These are phyloP conservation scores for Haberlea rhodopensis DNA, from an alignment of 257 asterid genomes.

Conservation along the genomic window DNA sequence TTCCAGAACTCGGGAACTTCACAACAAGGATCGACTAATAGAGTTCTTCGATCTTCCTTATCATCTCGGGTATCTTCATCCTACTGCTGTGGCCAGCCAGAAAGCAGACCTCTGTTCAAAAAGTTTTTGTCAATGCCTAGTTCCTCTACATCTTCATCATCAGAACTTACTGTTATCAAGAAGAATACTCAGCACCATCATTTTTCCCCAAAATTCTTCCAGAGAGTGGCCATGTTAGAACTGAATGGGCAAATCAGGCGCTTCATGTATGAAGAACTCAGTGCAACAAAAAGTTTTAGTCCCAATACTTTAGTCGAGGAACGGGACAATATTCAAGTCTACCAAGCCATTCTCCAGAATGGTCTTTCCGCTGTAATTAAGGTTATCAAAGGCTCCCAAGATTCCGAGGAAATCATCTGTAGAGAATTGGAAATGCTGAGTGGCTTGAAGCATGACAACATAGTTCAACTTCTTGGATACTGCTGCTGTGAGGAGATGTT, in stretches of 20 bases:
- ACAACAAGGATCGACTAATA: conserved; percentile 52
- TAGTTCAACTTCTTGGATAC: conserved; percentile 55
- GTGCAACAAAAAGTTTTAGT: conserved; percentile 46
- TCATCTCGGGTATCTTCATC: conserved; percentile 48
- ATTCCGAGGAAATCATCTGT: conserved; percentile 44
- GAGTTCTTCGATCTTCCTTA: conserved; percentile 34
- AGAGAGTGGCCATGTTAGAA: conserved; percentile 40
- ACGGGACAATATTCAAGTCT: conserved; percentile 54
- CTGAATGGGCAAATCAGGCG: conserved; percentile 31
- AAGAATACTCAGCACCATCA: conserved; percentile 27
- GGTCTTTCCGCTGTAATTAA: conserved; percentile 58
- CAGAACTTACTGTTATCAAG: conserved; percentile 31
- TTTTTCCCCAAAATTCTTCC: conserved; percentile 35
- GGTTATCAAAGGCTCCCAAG: conserved; percentile 39
- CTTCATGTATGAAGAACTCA: conserved; percentile 47
- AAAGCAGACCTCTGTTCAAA: conserved; percentile 30
- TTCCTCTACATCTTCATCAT: conserved; percentile 36
- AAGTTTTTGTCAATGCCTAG: conserved; percentile 64
- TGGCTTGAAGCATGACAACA: conserved; percentile 61
- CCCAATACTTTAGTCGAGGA: conserved; percentile 50
- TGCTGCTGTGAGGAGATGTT: conserved; percentile 46
- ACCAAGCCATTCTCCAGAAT: conserved; percentile 45
- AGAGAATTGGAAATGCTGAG: conserved; percentile 65
- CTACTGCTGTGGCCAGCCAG: conserved; percentile 28
- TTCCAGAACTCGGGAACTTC: conserved; percentile 63